Conservation (phyloP, 2,329 filamentous ascomycete species). For the Neofusicoccum umdonicola region DNA sequence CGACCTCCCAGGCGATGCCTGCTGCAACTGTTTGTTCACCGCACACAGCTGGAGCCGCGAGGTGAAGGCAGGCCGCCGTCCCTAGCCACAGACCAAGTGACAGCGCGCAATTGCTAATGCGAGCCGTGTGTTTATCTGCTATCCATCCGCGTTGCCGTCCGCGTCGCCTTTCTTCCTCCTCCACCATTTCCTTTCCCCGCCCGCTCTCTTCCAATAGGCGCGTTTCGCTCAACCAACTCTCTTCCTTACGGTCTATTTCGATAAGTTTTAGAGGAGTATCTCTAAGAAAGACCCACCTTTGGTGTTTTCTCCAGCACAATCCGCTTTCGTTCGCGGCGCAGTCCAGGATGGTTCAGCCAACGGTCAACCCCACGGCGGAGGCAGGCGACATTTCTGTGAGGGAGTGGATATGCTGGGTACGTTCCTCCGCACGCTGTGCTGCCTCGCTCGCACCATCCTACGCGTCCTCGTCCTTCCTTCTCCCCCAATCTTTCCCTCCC, state of each 20-base stretch:
- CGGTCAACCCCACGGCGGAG: background rate
- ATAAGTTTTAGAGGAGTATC: background rate
- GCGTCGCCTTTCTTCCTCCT: background rate
- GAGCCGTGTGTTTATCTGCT: background rate
- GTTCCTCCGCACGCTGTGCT: background rate
- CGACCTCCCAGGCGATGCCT: background rate
- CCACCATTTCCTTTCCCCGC: background rate
- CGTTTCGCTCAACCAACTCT: background rate
- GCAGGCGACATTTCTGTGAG: constrained; percentile 7
- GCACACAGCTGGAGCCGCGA: background rate
- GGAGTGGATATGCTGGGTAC: constrained; percentile 15
- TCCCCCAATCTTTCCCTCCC: no score
- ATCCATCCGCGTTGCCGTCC: background rate
- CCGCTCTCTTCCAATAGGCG: background rate
- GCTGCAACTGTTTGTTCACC: background rate
- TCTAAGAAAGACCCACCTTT: background rate
- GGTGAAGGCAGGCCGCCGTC: background rate
- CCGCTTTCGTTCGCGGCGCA: background rate
- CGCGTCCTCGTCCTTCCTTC: background rate
- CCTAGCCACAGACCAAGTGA: background rate
- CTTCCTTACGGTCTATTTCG: background rate
- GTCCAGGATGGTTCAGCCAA: background rate
- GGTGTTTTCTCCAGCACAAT: background rate
- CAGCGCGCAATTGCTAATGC: background rate
- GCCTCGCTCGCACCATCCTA: no score